Conservation (phyloP, 1,284 basidiomycete species). For the Phellinidium pouzarii region DNA sequence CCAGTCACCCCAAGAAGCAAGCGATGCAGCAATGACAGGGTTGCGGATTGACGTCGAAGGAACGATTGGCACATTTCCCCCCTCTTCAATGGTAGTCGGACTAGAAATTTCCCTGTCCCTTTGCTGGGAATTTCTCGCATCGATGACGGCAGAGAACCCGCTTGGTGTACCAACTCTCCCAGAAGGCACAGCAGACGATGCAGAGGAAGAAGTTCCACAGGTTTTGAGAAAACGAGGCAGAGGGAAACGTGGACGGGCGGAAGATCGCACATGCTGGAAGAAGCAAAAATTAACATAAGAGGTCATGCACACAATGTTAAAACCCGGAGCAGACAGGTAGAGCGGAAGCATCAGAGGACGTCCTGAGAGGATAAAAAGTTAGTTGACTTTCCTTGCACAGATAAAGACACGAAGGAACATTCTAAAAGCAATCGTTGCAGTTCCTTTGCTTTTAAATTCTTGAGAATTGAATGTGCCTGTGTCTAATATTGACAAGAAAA, state of each 20-base stretch:
- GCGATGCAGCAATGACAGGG: not conserved
- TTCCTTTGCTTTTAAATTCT: not conserved
- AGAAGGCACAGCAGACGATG: constrained; percentile 9
- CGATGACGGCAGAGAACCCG: constrained; percentile 6
- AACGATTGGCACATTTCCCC: constrained; percentile 5
- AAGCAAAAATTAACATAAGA: constrained; percentile 82
- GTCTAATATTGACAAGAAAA: constrained; percentile 2
- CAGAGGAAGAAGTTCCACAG: constrained; percentile 14
- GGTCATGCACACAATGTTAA: constrained; percentile 63
- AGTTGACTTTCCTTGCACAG: not conserved
- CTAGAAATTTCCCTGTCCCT: constrained; percentile 9
- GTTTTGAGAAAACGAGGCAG: constrained; percentile 7
- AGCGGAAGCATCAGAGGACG: constrained; percentile 76
- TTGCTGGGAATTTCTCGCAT: constrained; percentile 11
- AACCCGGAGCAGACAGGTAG: constrained; percentile 73
- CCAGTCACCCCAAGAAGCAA: constrained; percentile 39
- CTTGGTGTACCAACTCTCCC: constrained; percentile 12
- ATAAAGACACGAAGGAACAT: not conserved
- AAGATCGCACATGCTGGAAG: constrained; percentile 65
- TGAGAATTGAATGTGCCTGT: not conserved
- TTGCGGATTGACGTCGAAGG: not conserved
- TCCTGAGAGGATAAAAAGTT: constrained; percentile 37
- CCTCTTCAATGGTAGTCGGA: constrained; percentile 3
- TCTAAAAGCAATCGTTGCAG: not conserved
- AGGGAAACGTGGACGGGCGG: constrained; percentile 41